phyloP scores from a whole-genome alignment of 345 rosid species.

The Acer saccharum region DNA sequence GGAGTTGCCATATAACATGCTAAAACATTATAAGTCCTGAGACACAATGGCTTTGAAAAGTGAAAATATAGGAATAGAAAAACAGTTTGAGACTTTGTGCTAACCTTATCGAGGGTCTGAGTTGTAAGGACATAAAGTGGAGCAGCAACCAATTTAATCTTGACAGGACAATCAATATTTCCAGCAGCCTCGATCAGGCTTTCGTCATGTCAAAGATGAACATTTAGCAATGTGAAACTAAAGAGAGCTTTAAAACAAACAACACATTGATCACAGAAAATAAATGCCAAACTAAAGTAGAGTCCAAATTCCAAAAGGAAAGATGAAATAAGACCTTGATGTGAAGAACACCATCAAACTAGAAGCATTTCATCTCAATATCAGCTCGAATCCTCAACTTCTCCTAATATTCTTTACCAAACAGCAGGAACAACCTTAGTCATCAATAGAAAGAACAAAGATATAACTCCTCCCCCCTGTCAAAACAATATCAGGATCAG shows the following conservation, averaged over 20 bases:
- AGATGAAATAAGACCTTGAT: constrained; percentile 58
- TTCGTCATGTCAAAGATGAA: constrained; percentile 51
- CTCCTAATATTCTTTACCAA: constrained; percentile 85
- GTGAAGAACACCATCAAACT: no score
- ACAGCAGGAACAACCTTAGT: constrained; percentile 79
- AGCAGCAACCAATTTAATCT: constrained; percentile 93
- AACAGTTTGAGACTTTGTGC: no score
- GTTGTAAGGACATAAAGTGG: no score
- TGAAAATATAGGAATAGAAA: no score
- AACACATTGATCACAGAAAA: background rate
- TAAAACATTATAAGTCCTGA: no score
- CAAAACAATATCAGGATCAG: constrained; percentile 87
- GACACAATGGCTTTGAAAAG: no score
- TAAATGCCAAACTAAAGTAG: background rate
- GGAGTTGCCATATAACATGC: no score
- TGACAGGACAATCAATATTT: constrained; percentile 87
- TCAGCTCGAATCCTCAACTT: constrained; percentile 92
- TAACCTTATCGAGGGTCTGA: no score
- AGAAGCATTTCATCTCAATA: no score
- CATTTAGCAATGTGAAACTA: constrained; percentile 8
- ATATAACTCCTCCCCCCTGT: constrained; percentile 51
- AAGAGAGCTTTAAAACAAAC: constrained; percentile 17
- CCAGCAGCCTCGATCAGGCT: constrained; percentile 90
- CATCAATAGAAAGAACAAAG: background rate
- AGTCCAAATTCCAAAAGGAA: background rate